These are phyloP conservation scores for Daedaleopsis nitida DNA, from an alignment of 768 basidiomycete genomes.

Conservation along the genomic window DNA sequence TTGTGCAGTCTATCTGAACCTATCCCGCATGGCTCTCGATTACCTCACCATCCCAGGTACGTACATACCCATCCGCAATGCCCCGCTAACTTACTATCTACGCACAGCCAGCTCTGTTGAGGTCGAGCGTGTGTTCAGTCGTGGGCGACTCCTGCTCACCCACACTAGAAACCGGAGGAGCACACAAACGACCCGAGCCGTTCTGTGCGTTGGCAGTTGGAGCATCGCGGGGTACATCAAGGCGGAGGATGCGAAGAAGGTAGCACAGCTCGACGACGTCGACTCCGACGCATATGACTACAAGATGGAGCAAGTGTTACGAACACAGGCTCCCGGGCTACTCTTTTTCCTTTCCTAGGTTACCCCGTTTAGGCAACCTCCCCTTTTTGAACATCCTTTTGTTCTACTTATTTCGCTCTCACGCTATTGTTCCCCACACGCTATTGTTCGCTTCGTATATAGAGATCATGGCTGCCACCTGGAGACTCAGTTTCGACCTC, in stretches of 20 bases:
- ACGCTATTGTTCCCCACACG: too few relatives aligned
- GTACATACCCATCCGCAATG: too few relatives aligned
- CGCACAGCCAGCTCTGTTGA: background rate
- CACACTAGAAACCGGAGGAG: background rate
- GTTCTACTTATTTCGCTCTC: too few relatives aligned
- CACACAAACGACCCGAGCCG: background rate
- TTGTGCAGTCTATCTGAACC: background rate
- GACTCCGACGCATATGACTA: conserved; percentile 9
- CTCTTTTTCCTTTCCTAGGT: too few relatives aligned
- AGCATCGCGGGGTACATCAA: background rate
- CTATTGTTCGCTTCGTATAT: too few relatives aligned
- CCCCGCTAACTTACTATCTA: too few relatives aligned
- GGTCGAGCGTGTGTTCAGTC: background rate
- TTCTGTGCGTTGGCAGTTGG: background rate
- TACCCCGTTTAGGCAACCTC: too few relatives aligned
- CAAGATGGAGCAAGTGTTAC: too few relatives aligned
- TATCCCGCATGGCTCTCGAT: background rate
- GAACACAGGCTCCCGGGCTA: too few relatives aligned
- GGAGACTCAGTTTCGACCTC: too few relatives aligned
- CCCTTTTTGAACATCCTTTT: too few relatives aligned
- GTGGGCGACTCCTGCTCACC: background rate
- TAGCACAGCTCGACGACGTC: conserved; percentile 1
- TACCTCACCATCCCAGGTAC: background rate
- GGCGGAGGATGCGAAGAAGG: conserved; percentile 20
- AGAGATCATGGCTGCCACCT: too few relatives aligned